Percentiles rank a stretch among this genome's conserved stretches.
These are phyloP conservation scores for Eucalyptus polybractea DNA, from an alignment of 345 rosid genomes.

Conservation along the genomic window DNA sequence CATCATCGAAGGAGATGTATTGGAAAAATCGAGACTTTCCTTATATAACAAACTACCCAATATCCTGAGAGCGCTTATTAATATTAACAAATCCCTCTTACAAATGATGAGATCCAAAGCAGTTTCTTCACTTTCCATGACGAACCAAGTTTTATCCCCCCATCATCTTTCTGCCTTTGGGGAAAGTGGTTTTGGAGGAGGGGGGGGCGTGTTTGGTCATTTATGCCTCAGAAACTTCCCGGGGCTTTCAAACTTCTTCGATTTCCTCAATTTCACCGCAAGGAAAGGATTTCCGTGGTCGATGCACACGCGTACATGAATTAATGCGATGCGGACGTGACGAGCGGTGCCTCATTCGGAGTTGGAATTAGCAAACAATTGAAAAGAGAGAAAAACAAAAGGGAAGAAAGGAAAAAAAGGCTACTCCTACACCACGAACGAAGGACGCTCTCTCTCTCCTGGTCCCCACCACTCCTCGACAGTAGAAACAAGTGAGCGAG, in stretches of 20 bases:
- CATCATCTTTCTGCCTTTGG: too few relatives aligned
- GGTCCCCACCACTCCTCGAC: not conserved
- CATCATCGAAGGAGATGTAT: not conserved
- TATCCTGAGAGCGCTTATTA: not conserved
- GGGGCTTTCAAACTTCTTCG: not conserved
- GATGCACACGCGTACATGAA: not conserved
- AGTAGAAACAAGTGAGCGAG: not conserved
- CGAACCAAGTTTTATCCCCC: not conserved
- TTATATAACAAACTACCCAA: not conserved
- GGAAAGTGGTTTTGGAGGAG: accelerated
- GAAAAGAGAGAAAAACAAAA: not conserved
- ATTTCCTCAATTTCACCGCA: not conserved
- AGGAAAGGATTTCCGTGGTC: not conserved
- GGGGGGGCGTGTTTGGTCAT: not conserved
- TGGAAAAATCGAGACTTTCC: not conserved
- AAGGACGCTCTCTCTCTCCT: not conserved
- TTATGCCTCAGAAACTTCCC: not conserved
- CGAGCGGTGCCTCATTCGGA: not conserved
- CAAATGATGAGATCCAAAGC: not conserved
- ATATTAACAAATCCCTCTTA: not conserved
- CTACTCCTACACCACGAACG: not conserved
- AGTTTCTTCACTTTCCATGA: not conserved
- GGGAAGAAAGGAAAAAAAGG: not conserved
- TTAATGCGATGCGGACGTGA: not conserved
- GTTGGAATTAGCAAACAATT: not conserved